These are phyloP conservation scores for Fereydounia khargensis DNA, from an alignment of 1,284 basidiomycete species.

Conservation along the genomic window DNA sequence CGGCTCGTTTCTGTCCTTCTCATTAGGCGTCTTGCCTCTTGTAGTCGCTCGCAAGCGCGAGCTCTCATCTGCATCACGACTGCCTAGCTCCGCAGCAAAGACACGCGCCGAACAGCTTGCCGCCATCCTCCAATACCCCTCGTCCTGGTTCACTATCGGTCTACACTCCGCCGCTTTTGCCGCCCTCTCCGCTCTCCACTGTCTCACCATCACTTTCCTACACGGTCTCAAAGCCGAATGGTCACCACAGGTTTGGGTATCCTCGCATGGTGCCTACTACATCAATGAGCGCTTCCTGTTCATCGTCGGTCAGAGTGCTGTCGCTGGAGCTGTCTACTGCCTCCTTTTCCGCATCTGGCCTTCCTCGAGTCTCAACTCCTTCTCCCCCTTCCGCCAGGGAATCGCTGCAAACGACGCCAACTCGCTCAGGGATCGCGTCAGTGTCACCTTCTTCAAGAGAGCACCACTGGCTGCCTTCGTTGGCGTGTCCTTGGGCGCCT, in stretches of 20 bases:
- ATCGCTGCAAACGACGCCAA: neutral
- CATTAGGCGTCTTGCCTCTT: constrained; percentile 16
- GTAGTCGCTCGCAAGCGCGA: constrained; percentile 23
- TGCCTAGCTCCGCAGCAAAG: constrained; percentile 1
- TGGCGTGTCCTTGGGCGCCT: neutral
- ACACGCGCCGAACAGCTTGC: constrained; percentile 9
- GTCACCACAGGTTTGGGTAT: constrained; percentile 30
- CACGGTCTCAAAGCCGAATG: constrained; percentile 7
- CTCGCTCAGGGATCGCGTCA: constrained; percentile 27
- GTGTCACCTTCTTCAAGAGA: constrained; percentile 1
- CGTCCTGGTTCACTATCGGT: neutral
- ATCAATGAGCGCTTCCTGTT: constrained; percentile 41
- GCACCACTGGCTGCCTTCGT: neutral
- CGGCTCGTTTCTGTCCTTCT: constrained; percentile 13
- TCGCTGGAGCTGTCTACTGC: constrained; percentile 18
- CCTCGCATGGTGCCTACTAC: constrained; percentile 35
- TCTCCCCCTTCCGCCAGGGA: neutral
- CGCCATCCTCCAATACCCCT: neutral
- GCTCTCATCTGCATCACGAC: constrained; percentile 3
- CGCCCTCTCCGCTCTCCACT: constrained; percentile 13
- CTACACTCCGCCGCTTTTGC: constrained; percentile 10
- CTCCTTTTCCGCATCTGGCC: constrained; percentile 10
- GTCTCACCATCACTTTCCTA: constrained; percentile 2
- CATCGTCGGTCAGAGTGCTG: constrained; percentile 6
- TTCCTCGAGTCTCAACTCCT: neutral